These are phyloP conservation scores for Apiotrichum laibachii DNA, from an alignment of 1,284 basidiomycete genomes.

Conservation along the genomic window DNA sequence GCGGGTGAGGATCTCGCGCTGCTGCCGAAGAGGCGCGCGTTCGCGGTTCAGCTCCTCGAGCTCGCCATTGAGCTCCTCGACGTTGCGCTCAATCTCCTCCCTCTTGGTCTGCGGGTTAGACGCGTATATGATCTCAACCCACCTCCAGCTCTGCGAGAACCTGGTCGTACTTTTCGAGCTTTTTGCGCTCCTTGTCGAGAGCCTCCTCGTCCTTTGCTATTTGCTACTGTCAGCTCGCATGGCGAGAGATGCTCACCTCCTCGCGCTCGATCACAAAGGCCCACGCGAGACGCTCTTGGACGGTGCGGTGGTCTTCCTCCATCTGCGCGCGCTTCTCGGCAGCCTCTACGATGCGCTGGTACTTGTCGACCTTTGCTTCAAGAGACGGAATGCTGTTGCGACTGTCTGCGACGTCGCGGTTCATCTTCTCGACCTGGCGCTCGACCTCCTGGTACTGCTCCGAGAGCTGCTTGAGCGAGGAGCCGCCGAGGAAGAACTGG, in stretches of 20 bases:
- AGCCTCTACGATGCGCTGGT: conserved; percentile 61
- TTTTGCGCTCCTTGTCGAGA: conserved; percentile 4
- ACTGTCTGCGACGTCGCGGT: conserved; percentile 22
- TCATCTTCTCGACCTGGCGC: conserved; percentile 32
- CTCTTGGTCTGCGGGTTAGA: conserved; percentile 1
- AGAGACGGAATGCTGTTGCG: conserved; percentile 26
- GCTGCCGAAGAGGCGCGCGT: no score
- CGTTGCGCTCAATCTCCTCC: not conserved
- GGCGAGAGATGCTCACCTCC: conserved; percentile 50
- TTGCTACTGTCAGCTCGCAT: not conserved
- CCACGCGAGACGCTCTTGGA: conserved; percentile 91
- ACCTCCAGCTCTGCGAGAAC: not conserved
- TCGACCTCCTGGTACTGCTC: conserved; percentile 79
- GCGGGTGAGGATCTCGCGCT: no score
- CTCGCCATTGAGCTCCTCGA: conserved; percentile 12
- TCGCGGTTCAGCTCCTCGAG: no score
- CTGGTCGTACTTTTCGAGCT: not conserved
- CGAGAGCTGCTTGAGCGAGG: conserved; percentile 81
- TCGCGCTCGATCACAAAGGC: conserved; percentile 75
- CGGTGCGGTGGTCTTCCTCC: conserved; percentile 52
- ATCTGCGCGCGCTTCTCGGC: conserved; percentile 56
- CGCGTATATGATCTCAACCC: not conserved
- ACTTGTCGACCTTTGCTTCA: conserved; percentile 19
- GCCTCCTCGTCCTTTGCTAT: not conserved
- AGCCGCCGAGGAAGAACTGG: conserved; percentile 92